Evolutionary conservation across 805 yeast genomes (phyloP).

Genomic region (Schizosaccharomyces lindneri): DNA sequence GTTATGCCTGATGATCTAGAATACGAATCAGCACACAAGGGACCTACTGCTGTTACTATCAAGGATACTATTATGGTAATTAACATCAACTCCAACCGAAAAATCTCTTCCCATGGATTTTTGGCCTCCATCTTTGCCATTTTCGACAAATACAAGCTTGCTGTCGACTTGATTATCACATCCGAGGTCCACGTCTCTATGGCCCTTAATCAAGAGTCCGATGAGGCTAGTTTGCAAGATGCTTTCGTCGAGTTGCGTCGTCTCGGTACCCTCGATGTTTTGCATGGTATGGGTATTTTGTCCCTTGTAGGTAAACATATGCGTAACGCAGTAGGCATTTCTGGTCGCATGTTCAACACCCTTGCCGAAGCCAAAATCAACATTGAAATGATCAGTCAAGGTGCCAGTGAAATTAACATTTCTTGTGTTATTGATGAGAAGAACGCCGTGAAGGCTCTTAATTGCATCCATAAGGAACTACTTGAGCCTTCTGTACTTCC

Average conservation of each 20-base stretch:
- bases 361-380: constrained; percentile 77
- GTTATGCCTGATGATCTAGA: constrained; percentile 23
- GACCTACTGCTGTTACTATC: constrained; percentile 87
- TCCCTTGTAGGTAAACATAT: constrained; percentile 90
- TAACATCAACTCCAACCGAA: constrained; percentile 81
- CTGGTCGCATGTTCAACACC: constrained; percentile 88
- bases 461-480: constrained; percentile 57
- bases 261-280: constrained; percentile 74
- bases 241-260: constrained; percentile 58
- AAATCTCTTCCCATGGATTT: constrained; percentile 82
- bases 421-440: constrained; percentile 75
- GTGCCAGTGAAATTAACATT: constrained; percentile 92
- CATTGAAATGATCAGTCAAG: constrained; percentile 95
- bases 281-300: constrained; percentile 68
- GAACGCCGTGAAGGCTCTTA: constrained; percentile 66
- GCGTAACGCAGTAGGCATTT: constrained; percentile 91
- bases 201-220: constrained; percentile 56
- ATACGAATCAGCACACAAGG: constrained; percentile 8
- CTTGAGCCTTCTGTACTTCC: constrained; percentile 13
- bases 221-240: constrained; percentile 38
- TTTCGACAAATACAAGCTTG: constrained; percentile 58
- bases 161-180: constrained; percentile 87
- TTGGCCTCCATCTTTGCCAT: constrained; percentile 73
- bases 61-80: constrained; percentile 78
- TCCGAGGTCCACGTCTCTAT: constrained; percentile 95